phyloP scores from a whole-genome alignment of 176 grass and related monocot genomes.

The Musa itinerans region DNA sequence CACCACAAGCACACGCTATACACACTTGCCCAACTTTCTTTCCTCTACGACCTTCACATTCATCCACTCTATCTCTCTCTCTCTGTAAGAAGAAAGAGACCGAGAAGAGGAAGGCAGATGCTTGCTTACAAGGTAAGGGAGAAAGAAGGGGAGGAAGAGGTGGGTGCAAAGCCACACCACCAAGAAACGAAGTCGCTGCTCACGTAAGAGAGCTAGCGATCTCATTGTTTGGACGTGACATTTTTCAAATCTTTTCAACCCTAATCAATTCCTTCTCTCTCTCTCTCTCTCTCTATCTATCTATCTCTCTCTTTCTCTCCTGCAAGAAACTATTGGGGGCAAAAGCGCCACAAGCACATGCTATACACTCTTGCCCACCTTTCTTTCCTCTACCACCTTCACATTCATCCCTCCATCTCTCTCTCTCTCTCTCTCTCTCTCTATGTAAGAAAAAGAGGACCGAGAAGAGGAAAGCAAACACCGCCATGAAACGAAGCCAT shows the following conservation, averaged over 20 bases:
- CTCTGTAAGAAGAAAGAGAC: no score
- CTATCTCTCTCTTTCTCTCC: no score
- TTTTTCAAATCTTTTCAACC: no score
- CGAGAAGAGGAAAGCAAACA: not conserved
- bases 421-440: no score
- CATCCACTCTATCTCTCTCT: not conserved
- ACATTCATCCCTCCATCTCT: not conserved
- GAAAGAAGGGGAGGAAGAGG: not conserved
- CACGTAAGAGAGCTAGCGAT: not conserved
- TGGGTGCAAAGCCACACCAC: not conserved
- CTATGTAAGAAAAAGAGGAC: no score
- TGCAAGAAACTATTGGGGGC: no score
- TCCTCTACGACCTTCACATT: not conserved
- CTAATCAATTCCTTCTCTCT: no score
- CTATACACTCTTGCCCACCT: not conserved
- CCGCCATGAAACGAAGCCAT: not conserved
- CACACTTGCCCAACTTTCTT: not conserved
- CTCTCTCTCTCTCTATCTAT: no score
- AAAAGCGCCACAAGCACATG: not conserved
- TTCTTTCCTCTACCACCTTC: not conserved
- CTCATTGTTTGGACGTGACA: not conserved
- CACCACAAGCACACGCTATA: not conserved
- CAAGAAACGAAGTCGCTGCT: not conserved
- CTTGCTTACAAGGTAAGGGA: constrained; percentile 1
- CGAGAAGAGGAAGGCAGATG: not conserved